A percentile compares a stretch with the other conserved stretches of the same genome.
These are phyloP conservation scores for Hygrocybe coccinea DNA, from an alignment of 768 basidiomycete genomes.

Conservation along the genomic window DNA sequence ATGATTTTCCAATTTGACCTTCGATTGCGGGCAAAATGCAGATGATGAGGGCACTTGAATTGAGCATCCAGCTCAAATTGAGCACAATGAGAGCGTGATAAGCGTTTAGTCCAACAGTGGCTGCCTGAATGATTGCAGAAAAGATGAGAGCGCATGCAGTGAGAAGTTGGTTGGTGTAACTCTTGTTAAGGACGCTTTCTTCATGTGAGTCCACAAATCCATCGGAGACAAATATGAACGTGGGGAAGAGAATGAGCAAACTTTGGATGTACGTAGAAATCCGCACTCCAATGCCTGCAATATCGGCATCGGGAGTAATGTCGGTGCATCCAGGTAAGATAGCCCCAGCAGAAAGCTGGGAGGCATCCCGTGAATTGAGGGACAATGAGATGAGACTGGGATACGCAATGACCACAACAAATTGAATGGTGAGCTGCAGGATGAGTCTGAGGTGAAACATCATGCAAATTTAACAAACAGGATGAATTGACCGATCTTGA, in stretches of 20 bases:
- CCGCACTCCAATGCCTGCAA: conserved; percentile 20
- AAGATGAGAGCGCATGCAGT: conserved; percentile 15
- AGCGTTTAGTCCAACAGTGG: conserved; percentile 6
- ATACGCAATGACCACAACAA: too few relatives aligned
- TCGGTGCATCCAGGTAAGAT: too few relatives aligned
- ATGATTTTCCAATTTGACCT: not conserved
- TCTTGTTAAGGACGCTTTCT: not conserved
- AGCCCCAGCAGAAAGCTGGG: too few relatives aligned
- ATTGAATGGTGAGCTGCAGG: too few relatives aligned
- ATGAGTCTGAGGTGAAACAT: too few relatives aligned
- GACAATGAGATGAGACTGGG: too few relatives aligned
- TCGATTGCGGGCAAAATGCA: conserved; percentile 5
- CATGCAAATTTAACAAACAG: too few relatives aligned
- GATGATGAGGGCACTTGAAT: conserved; percentile 9
- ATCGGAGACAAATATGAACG: conserved; percentile 8
- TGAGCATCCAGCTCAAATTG: conserved; percentile 18
- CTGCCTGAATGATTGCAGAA: conserved; percentile 13
- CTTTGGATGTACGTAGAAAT: conserved; percentile 19
- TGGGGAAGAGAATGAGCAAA: conserved; percentile 8
- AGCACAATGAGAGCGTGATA: conserved; percentile 15
- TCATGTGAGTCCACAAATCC: conserved; percentile 5
- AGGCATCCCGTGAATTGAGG: too few relatives aligned
- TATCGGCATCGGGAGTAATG: conserved; percentile 11
- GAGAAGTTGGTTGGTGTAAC: conserved; percentile 9
- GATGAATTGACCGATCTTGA: too few relatives aligned